phyloP scores from a whole-genome alignment of 768 basidiomycete genomes.

The Tephrocybe rancida region DNA sequence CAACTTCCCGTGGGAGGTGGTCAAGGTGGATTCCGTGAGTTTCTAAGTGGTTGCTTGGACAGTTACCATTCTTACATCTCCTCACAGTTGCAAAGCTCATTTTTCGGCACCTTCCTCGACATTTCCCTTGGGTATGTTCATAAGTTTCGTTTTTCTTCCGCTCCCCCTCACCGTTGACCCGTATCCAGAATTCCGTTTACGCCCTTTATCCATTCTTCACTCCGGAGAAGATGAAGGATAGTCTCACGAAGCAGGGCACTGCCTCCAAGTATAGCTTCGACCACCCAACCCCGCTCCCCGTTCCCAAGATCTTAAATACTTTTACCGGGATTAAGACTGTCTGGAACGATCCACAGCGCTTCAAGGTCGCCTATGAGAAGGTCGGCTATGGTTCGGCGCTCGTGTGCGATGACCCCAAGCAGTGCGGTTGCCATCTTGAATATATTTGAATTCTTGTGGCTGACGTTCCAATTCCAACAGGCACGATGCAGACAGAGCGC shows the following conservation, averaged over 20 bases:
- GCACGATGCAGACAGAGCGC: slow-evolving; percentile 31
- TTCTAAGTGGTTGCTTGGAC: not conserved
- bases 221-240: slow-evolving; percentile 36
- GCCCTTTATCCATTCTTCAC: slow-evolving; percentile 40
- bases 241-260: slow-evolving; percentile 39
- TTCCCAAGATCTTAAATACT: slow-evolving; percentile 32
- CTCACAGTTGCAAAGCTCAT: slow-evolving; percentile 18
- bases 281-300: slow-evolving; percentile 31
- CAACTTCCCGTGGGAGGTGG: slow-evolving; percentile 36
- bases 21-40: slow-evolving; percentile 18
- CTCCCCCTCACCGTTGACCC: not conserved
- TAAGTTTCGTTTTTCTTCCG: not conserved
- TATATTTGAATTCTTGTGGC: not conserved
- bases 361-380: slow-evolving; percentile 39
- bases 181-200: slow-evolving; percentile 12
- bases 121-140: slow-evolving; percentile 14
- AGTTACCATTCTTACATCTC: not conserved
- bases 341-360: slow-evolving; percentile 33
- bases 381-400: slow-evolving; percentile 42
- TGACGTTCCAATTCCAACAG: slow-evolving; percentile 13
- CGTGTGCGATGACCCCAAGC: slow-evolving; percentile 33
- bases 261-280: slow-evolving; percentile 41
- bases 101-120: slow-evolving; percentile 19
- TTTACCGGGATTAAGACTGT: slow-evolving; percentile 34
- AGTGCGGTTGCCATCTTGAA: slow-evolving; percentile 26